phyloP scores from a whole-genome alignment of 371 early-diverging fungal species.

The Lichtheimia ornata region DNA sequence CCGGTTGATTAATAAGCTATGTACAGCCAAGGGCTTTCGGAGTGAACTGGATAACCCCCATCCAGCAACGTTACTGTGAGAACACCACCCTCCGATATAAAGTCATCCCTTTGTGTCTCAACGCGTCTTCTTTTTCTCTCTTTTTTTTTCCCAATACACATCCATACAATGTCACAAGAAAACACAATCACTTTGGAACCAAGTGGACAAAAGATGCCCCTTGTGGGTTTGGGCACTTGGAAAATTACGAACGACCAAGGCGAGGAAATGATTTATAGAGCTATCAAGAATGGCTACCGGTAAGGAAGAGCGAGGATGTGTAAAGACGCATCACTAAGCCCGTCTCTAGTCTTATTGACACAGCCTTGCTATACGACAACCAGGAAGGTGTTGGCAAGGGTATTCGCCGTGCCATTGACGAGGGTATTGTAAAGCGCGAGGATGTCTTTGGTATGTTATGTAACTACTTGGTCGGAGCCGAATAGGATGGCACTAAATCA shows the following conservation, averaged over 20 bases:
- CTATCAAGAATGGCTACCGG: conserved; percentile 43
- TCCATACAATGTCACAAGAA: too few species aligned
- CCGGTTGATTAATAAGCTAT: too few species aligned
- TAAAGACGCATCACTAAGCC: neutral
- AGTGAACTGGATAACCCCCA: too few species aligned
- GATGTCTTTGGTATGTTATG: conserved; percentile 32
- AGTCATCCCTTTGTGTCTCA: too few species aligned
- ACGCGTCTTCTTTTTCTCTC: too few species aligned
- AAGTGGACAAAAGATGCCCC: conserved; percentile 38
- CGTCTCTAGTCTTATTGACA: conserved; percentile 39
- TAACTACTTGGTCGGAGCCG: neutral
- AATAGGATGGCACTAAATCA: neutral
- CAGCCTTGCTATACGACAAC: conserved; percentile 58
- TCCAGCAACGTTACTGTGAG: too few species aligned
- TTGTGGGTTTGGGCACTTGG: conserved; percentile 45
- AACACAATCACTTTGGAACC: too few species aligned
- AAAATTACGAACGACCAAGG: conserved; percentile 28
- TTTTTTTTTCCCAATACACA: too few species aligned
- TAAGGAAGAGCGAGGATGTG: neutral
- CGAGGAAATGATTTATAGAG: conserved; percentile 47
- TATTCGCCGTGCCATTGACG: conserved; percentile 51
- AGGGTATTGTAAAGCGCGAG: conserved; percentile 63
- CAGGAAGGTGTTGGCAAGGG: conserved; percentile 69
- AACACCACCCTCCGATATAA: too few species aligned
- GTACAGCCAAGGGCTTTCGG: too few species aligned